Conservation (phyloP, 2,329 filamentous ascomycete genomes). For the Hirsutella rhossiliensis region DNA sequence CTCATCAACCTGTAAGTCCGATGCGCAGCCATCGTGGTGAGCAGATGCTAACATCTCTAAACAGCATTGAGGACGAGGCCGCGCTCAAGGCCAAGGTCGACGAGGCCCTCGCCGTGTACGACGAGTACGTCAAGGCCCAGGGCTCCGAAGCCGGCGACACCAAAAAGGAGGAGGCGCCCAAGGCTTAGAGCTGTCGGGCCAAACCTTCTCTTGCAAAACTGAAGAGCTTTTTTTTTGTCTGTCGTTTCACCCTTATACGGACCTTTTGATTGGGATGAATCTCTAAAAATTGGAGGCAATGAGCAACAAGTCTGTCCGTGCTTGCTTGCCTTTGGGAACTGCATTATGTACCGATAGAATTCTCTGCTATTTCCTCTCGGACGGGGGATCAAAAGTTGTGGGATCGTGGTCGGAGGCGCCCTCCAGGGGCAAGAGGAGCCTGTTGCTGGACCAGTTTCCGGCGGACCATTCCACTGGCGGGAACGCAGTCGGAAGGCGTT, state of each 20-base stretch:
- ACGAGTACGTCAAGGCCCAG: constrained; percentile 95
- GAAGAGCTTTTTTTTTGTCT: constrained; percentile 13
- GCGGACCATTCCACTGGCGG: constrained; percentile 1
- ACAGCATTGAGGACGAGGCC: constrained; percentile 75
- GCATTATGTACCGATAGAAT: constrained; percentile 29
- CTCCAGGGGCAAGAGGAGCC: constrained; percentile 1
- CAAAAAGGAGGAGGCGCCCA: constrained; percentile 37
- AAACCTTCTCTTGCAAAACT: constrained; percentile 2
- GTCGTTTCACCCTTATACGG: constrained; percentile 15
- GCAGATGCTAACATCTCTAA: constrained; percentile 6
- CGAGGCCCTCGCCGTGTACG: constrained; percentile 92
- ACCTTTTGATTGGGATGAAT: constrained; percentile 3
- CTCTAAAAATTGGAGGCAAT: constrained; percentile 2
- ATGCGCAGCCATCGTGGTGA: constrained; percentile 5
- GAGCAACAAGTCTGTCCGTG: constrained; percentile 15
- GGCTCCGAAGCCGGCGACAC: constrained; percentile 26
- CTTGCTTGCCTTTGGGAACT: constrained; percentile 14
- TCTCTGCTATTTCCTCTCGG: constrained; percentile 24
- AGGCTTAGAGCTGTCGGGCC: constrained; percentile 20
- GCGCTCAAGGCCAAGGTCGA: constrained; percentile 93
- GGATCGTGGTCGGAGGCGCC: constrained; percentile 13
- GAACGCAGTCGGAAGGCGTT: constrained; percentile 26
- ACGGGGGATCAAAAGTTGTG: constrained; percentile 22
- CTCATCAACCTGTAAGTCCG: constrained; percentile 82
- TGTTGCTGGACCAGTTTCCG: constrained; percentile 2